phyloP scores from a whole-genome alignment of 192 early-diverging fungal species.

The Coemansia sp. region DNA sequence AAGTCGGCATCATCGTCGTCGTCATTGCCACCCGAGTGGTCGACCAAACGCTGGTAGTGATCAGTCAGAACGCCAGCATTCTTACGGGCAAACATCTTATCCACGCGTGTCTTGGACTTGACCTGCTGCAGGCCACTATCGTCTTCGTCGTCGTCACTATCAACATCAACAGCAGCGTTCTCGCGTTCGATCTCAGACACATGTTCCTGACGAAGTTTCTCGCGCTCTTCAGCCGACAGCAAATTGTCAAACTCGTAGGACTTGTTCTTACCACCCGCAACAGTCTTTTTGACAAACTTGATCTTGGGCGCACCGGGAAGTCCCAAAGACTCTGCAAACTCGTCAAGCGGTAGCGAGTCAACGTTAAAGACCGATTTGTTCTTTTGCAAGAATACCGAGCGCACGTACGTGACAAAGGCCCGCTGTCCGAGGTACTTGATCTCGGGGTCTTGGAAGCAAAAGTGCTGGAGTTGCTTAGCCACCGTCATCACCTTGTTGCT shows the following conservation, averaged over 20 bases:
- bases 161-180: conserved; percentile 32
- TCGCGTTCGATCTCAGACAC: conserved; percentile 36
- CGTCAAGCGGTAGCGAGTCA: conserved; percentile 81
- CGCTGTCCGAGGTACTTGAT: conserved; percentile 98
- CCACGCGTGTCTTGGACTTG: conserved; percentile 74
- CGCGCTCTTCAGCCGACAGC: conserved; percentile 54
- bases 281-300: conserved; percentile 78
- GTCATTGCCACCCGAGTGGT: conserved; percentile 54
- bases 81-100: conserved; percentile 92
- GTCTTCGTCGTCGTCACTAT: conserved; percentile 21
- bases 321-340: conserved; percentile 88
- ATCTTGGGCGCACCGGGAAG: conserved; percentile 94
- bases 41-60: conserved; percentile 88
- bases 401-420: conserved; percentile 94
- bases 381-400: conserved; percentile 87
- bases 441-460: conserved; percentile 93
- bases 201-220: conserved; percentile 23
- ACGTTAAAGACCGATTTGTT: conserved; percentile 94
- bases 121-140: conserved; percentile 7
- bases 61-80: conserved; percentile 90
- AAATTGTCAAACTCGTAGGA: conserved; percentile 59
- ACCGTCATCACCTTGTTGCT: conserved; percentile 80
- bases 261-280: conserved; percentile 64
- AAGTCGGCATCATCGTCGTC: conserved; percentile 76
- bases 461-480: conserved; percentile 81